phyloP scores from a whole-genome alignment of 208 protist genomes.

The Blastocrithidia nonstop region DNA sequence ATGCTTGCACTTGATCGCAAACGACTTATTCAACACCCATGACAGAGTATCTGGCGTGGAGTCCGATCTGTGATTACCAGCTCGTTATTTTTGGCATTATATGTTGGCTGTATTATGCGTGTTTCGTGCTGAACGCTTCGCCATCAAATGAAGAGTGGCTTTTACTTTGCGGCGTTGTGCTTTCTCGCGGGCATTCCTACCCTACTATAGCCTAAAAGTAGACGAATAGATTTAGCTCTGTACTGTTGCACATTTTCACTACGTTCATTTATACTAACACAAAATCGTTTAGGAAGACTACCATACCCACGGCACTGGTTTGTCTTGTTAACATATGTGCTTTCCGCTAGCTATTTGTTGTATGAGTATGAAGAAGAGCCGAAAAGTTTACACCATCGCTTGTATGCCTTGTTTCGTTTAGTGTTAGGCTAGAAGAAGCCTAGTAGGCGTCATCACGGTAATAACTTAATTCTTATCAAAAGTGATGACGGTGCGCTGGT shows the following conservation, averaged over 20 bases:
- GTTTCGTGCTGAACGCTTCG: slow-evolving; percentile 43
- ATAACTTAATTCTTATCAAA: too few species aligned
- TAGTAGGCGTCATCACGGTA: background rate
- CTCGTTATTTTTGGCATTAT: slow-evolving; percentile 63
- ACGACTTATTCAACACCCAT: slow-evolving; percentile 24
- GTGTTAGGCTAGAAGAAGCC: slow-evolving; percentile 27
- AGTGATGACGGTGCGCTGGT: too few species aligned
- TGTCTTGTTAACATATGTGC: slow-evolving; percentile 53
- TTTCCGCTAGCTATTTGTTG: slow-evolving; percentile 56
- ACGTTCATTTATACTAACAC: slow-evolving; percentile 60
- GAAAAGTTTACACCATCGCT: slow-evolving; percentile 27
- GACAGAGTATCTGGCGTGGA: slow-evolving; percentile 18
- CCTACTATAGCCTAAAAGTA: slow-evolving; percentile 66
- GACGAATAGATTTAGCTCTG: slow-evolving; percentile 66
- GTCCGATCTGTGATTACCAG: slow-evolving; percentile 45
- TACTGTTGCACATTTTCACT: slow-evolving; percentile 71
- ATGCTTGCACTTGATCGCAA: slow-evolving; percentile 42
- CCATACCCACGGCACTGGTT: slow-evolving; percentile 60
- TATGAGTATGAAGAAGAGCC: slow-evolving; percentile 73
- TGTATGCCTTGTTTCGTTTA: slow-evolving; percentile 29
- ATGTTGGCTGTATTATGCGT: slow-evolving; percentile 42
- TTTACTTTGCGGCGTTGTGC: slow-evolving; percentile 23
- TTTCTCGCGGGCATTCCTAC: slow-evolving; percentile 42
- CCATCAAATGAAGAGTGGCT: slow-evolving; percentile 26
- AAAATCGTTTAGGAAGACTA: slow-evolving; percentile 50